A percentile compares a stretch with the other conserved stretches of the same genome.
These are phyloP conservation scores for Talaromyces rugulosus DNA, from an alignment of 2,329 filamentous ascomycete species.

Conservation along the genomic window DNA sequence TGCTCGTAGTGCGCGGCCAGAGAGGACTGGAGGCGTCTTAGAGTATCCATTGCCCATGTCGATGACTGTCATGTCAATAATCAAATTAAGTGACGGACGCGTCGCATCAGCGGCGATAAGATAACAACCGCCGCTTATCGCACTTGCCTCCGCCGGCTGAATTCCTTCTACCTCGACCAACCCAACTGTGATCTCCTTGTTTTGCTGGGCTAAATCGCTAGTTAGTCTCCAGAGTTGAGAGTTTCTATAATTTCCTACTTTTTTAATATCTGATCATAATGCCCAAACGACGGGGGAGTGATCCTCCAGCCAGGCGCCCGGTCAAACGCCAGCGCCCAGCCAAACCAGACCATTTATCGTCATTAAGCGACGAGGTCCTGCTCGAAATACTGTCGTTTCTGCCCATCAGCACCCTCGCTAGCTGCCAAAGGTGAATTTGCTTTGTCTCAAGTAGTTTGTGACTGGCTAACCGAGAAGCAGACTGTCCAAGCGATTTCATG, in stretches of 20 bases:
- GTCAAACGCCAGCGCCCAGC: conserved; percentile 42
- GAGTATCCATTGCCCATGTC: conserved; percentile 23
- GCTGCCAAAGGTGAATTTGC: conserved; percentile 53
- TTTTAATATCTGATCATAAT: conserved; percentile 16
- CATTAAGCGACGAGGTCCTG: conserved; percentile 80
- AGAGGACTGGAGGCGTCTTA: conserved; percentile 27
- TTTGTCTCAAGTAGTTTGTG: not conserved
- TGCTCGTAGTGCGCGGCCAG: conserved; percentile 24
- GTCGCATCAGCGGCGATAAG: not conserved
- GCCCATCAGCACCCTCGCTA: conserved; percentile 63
- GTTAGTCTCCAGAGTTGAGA: not conserved
- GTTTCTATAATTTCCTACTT: not conserved
- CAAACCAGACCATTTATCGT: conserved; percentile 60
- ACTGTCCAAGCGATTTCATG: conserved; percentile 67
- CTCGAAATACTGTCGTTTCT: conserved; percentile 77
- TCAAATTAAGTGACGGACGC: conserved; percentile 3
- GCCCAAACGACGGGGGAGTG: conserved; percentile 28
- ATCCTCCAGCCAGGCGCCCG: conserved; percentile 18
- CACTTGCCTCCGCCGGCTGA: not conserved
- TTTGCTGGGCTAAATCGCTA: not conserved
- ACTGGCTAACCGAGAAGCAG: conserved; percentile 15
- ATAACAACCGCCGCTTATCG: conserved; percentile 3
- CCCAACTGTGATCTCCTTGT: not conserved
- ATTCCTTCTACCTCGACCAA: too few species aligned
- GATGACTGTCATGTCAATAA: not conserved